These are phyloP conservation scores for Puya raimondii DNA, from an alignment of 176 grass and related monocot genomes.

Conservation along the genomic window DNA sequence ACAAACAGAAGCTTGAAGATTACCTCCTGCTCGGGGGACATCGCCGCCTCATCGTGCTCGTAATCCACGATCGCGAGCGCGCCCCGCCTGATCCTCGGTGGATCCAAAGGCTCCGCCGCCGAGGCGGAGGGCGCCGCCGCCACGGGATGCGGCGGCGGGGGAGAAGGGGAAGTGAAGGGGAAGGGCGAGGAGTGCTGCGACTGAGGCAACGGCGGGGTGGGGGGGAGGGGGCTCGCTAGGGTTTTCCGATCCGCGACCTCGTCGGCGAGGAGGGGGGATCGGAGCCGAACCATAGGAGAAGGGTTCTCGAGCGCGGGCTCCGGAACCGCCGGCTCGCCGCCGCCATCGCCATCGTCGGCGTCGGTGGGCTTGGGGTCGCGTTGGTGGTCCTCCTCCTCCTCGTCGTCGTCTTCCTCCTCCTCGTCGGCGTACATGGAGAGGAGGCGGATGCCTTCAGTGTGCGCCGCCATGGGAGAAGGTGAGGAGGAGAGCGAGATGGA, in stretches of 20 bases:
- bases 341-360: background rate
- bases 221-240: conserved; percentile 37
- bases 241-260: conserved; percentile 24
- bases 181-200: conserved; percentile 28
- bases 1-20: conserved; percentile 13
- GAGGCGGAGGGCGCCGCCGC: conserved; percentile 22
- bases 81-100: conserved; percentile 23
- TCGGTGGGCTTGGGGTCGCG: conserved; percentile 26
- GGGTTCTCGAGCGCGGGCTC: background rate
- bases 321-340: background rate
- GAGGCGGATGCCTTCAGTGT: conserved; percentile 54
- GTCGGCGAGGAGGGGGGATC: conserved; percentile 28
- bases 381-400: background rate
- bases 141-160: conserved; percentile 6
- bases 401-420: conserved; percentile 73
- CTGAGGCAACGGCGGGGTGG: conserved; percentile 28
- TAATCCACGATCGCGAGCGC: conserved; percentile 79
- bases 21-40: conserved; percentile 79
- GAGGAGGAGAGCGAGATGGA: background rate
- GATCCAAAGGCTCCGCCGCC: conserved; percentile 4
- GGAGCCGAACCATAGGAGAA: background rate
- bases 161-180: conserved; percentile 27
- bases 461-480: conserved; percentile 42
- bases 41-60: conserved; percentile 67
- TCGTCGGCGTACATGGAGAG: conserved; percentile 90